These are phyloP conservation scores for Gymnopilus junonius DNA, from an alignment of 768 basidiomycete genomes.

Conservation along the genomic window DNA sequence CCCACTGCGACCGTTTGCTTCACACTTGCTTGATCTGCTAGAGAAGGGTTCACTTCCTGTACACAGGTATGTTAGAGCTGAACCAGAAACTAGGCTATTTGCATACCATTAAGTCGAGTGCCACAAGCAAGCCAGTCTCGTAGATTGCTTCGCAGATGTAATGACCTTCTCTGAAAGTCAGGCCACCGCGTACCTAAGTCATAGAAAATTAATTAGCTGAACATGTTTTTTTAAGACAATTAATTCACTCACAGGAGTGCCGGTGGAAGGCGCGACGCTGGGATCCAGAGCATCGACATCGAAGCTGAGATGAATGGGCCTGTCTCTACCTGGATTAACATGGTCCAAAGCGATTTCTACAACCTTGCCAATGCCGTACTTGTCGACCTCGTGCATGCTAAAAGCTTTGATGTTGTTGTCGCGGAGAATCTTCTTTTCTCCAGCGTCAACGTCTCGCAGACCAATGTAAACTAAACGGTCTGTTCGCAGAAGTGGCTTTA, in stretches of 20 bases:
- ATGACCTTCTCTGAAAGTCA: constrained; percentile 98
- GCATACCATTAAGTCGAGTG: constrained; percentile 90
- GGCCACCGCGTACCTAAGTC: constrained; percentile 82
- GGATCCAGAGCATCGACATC: constrained; percentile 97
- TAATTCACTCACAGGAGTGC: constrained; percentile 72
- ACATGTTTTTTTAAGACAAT: background rate
- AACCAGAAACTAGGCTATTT: constrained; percentile 6
- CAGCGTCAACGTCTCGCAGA: constrained; percentile 88
- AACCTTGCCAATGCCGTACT: constrained; percentile 91
- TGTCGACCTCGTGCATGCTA: constrained; percentile 92
- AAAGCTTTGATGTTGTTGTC: constrained; percentile 84
- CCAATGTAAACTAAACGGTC: constrained; percentile 95
- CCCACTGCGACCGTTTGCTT: constrained; percentile 90
- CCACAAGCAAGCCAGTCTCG: constrained; percentile 92
- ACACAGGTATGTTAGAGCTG: constrained; percentile 7
- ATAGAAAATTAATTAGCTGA: constrained; percentile 4
- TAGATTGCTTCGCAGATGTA: constrained; percentile 93
- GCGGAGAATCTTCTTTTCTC: constrained; percentile 86
- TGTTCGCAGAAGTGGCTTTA: constrained; percentile 66
- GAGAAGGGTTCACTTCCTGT: constrained; percentile 96
- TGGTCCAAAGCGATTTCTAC: constrained; percentile 96
- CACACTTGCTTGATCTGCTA: constrained; percentile 75
- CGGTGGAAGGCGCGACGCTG: constrained; percentile 93
- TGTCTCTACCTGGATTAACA: constrained; percentile 83
- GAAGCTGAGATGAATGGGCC: constrained; percentile 94